Evolutionary conservation across 352 stramenopile genomes (phyloP), one percentile per base, ranked within the genome.

Genomic region (Phytophthora pinifolia): DNA sequence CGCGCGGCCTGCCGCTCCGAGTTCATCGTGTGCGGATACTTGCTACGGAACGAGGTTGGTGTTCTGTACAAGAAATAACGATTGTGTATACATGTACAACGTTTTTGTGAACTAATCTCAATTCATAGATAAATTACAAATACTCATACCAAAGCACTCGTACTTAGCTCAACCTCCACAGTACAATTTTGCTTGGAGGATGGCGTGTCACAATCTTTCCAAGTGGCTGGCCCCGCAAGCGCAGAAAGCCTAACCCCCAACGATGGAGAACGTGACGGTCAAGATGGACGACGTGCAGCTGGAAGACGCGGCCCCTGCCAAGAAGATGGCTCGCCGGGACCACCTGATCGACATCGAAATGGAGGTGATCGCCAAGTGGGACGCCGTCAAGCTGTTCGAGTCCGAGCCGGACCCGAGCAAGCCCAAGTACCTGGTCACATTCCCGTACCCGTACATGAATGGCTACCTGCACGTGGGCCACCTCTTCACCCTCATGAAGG

Each of bases 401-500:
- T 93, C 76, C 55, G 74, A 84, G 49, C 81, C 84, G 29, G 78
- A 94, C 43, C 47, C 62, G 12, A 79, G 61, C 53, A 92, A 96
- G 65, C 73, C 83, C 29, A 99, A 98, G 74, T 99, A 99, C 75
- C 89, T 99, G 69, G 96, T 98, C 3, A 99, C 97, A 14, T 99
- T 99, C 77, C 98, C 98, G 32, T 99, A 98, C 78, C 98, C 98
- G 34, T 99, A 99, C 88, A 99, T 98, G 86, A 99, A 99, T 71
- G 98, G 97, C 27, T 97, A 97, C 62, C 75, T 99, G 69, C 98
- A 99, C 78, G 89, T 99, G 59, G 98, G 98, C 12, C 90, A 97
- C 66, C 70, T 92, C 34, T 99, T 99, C 83, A 98, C 89, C 54
- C 88, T 99, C 57, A 98, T 97, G 52, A 99, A 99, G 79, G 96